Base-by-base conservation (phyloP, 495 filamentous ascomycete species). In the Bombardia bombarda region DNA sequence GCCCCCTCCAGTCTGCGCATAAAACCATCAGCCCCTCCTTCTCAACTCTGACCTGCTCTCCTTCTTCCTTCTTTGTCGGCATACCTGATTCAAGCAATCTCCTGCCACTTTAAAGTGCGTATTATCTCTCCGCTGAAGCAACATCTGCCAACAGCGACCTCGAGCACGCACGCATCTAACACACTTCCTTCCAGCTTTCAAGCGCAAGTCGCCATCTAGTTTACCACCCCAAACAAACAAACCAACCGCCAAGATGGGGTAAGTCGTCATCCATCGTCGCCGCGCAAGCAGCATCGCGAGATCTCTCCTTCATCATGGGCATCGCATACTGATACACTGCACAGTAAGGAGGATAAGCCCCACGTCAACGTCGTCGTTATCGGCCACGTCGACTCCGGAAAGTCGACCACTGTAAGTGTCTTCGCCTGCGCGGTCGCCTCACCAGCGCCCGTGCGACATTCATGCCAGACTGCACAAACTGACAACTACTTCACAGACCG, bases 371-470 rank as follows among this genome's bases (percentile, higher is more conserved):
- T 96, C 73, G 90, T 95, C 70, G 90, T 95, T 75, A 93, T 94
- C 77, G 89, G 90, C 76, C 89, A 98, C 82, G 92, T 98, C 88
- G 90, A 96, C 79, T 93, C 88, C 72, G 92, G 92, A 74, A 98
- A 98, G 83, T 96, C 90, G 44, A 98, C 92, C 65, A 98, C 92
- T 67, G 57, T 63, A 53, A 58, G 60, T 44, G 89, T 84, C 53
- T n/a, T 14, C 16, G 7, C 26, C 26, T 7, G 7, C 26, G 26
- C n/a, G n/a, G n/a, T n/a, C n/a, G n/a, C n/a, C 5, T 33, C 38
- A 20, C 17, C 22, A 41, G 1, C 83, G 80, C 77, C 74, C 23
- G 14, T 3, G n/a, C 26, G 18, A 7, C 12, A 6, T 30, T 16
- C 38, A 28, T 22, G 19, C 14, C 5, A 3, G 7, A 21, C 39